Evolutionary conservation across 148 eudicot genomes (phyloP), one percentile per base, ranked within the genome.

Genomic region (Cornus controversa): DNA sequence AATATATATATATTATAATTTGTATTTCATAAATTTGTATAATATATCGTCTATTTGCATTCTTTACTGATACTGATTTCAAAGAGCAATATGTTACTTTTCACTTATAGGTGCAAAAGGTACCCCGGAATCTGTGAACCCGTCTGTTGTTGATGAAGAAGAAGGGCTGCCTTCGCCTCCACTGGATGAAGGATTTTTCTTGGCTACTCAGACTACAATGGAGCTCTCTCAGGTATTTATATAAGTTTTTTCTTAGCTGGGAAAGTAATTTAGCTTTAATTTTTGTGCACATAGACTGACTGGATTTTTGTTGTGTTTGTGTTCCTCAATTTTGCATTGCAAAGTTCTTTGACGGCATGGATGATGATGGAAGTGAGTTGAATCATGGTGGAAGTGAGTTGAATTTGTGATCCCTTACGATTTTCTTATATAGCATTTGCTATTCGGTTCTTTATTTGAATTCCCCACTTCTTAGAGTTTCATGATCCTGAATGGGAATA

Each of bases 291-390:
- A 29, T 82, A 73, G 67, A 81, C 86, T 93, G 83, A 91, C 87
- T 74, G 67, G 47, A n/a, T 75, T 74, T 84, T 74, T 25, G 70
- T 84, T 53, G 16, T 31, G 34, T 78, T 50, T 76, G 66, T 64
- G 63, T 77, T 74, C 62, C 9, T 83, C 50, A 7, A 78, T 28
- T 75, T 27, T 79, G 81, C 73, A 60, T 45, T 45, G 67, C 27
- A 83, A 86, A 95, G 97, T 86, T 95, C 86, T 95, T 95, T 76
- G 97, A 95, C 53, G 97, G 91, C 82, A 83, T 95, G 86, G 98
- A 93, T 73, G 98, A 95, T 77, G 89, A 90, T 31, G 34, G 4
- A 31, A 31, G 34, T 31, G 34, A 93, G 99, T 95, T 75, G 42
- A 77, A 74, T 79, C n/a, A 95, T 77, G 89, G 89, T 31, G 34